Evolutionary conservation across 192 early-diverging fungal genomes (phyloP).

Genomic region (Chytriomyces sp.): DNA sequence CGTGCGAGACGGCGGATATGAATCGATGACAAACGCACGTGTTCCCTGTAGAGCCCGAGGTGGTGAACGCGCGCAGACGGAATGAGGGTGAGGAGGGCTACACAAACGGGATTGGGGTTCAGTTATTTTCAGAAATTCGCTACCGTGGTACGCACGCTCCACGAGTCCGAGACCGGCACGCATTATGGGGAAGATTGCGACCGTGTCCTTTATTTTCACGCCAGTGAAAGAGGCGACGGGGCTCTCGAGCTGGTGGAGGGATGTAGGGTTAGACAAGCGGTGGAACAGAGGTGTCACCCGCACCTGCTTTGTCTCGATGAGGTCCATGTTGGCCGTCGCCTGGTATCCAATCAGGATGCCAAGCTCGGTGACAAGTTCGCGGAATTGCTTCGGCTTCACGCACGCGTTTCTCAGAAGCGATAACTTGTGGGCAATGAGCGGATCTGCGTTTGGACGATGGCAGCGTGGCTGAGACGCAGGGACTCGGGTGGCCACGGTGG

Average conservation of each 20-base stretch:
- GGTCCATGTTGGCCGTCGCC: slow-evolving; percentile 40
- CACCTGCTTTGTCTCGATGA: slow-evolving; percentile 36
- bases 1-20: neutral
- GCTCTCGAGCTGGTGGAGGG: slow-evolving; percentile 9
- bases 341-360: slow-evolving; percentile 35
- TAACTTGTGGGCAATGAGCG: slow-evolving; percentile 47
- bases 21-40: slow-evolving; percentile 45
- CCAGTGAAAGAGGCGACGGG: slow-evolving; percentile 37
- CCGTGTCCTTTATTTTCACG: slow-evolving; percentile 38
- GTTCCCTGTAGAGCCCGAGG: slow-evolving; percentile 78
- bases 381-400: slow-evolving; percentile 39
- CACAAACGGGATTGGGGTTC: neutral
- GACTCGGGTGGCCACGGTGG: no score
- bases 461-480: no score
- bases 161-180: slow-evolving; percentile 39
- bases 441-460: slow-evolving; percentile 23
- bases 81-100: slow-evolving; percentile 59
- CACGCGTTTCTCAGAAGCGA: slow-evolving; percentile 34
- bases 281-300: neutral
- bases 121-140: neutral
- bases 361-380: slow-evolving; percentile 47
- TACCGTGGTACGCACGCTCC: slow-evolving; percentile 11
- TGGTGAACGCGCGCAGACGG: slow-evolving; percentile 76
- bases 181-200: slow-evolving; percentile 50
- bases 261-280: neutral